Evolutionary conservation across 2,329 filamentous ascomycete genomes (phyloP), one percentile per base, ranked within the genome.

Genomic region (Talaromyces islandicus): DNA sequence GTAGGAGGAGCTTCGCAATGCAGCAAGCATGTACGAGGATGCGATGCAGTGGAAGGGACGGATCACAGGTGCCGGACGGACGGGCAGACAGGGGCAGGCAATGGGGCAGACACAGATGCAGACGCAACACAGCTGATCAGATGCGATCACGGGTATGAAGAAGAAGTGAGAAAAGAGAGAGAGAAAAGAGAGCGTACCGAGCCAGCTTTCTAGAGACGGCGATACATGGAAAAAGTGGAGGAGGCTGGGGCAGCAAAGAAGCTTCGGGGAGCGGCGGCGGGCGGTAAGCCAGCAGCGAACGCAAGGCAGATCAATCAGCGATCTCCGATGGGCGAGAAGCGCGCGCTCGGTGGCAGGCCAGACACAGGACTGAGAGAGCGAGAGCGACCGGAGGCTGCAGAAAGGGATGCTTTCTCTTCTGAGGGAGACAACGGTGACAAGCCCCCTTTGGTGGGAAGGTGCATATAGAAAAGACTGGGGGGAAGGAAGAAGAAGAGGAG

Each of bases 251-350:
- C 52, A 53, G 41, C 55, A 48, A 57, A 48, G 32, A 57, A 48
- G 55, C 55, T 41, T 32, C 55, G 54, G 32, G 17, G 19, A 38
- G 54, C 41, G 54, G 35, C 54, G 55, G 43, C 43, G 19, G 55
- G 55, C 55, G 38, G 55, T 48, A 48, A 43, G 60, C 43, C 29
- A 61, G 29, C 30, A 51, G 30, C n/a, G 53, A 62, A 62, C 60
- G 60, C 60, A 62, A 62, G 60, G 60, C 60, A 57, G 60, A 51
- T 56, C 60, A 53, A 51, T 56, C 60, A 53, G 52, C 41, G 48
- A 52, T 52, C 48, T 29, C 59, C 55, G 59, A 48, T 46, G 43
- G 32, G 59, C 56, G 43, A 27, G 51, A 56, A 9, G 19, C 17
- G 41, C 38, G 24, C 38, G 21, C 21, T 32, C 21, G 29, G 32